Evolutionary conservation across 2,329 filamentous ascomycete species (phyloP).

Genomic region (Coniochaeta sp.): DNA sequence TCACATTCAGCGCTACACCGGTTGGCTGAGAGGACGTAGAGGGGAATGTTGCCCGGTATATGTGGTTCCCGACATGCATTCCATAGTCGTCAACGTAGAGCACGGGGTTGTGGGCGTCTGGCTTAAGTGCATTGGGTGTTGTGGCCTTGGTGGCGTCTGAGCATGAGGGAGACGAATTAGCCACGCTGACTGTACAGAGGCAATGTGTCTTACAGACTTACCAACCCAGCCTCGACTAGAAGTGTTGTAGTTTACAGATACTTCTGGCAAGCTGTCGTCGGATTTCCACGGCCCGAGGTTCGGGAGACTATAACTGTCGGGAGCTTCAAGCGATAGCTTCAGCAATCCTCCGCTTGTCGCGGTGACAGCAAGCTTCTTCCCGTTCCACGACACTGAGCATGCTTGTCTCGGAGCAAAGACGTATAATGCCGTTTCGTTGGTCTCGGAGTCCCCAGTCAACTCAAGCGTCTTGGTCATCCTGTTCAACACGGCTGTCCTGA

Average conservation of each 20-base stretch:
- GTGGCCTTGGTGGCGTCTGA: constrained; percentile 38
- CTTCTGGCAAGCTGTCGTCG: constrained; percentile 40
- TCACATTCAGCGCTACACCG: constrained; percentile 40
- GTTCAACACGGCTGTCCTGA: constrained; percentile 33
- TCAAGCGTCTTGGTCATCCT: constrained; percentile 25
- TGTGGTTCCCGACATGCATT: constrained; percentile 44
- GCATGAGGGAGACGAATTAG: background rate
- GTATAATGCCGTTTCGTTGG: constrained; percentile 29
- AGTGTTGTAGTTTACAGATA: constrained; percentile 32
- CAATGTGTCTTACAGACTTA: constrained; percentile 16
- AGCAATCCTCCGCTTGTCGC: constrained; percentile 20
- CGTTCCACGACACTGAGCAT: constrained; percentile 44
- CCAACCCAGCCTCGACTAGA: constrained; percentile 34
- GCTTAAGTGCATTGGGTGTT: constrained; percentile 38
- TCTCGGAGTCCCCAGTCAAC: constrained; percentile 36
- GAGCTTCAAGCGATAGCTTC: constrained; percentile 18
- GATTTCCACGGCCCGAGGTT: constrained; percentile 37
- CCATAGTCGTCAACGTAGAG: constrained; percentile 52
- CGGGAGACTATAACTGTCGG: constrained; percentile 27
- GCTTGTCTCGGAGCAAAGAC: constrained; percentile 39
- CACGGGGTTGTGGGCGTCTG: constrained; percentile 42
- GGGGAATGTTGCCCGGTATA: constrained; percentile 46
- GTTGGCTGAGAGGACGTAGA: constrained; percentile 26
- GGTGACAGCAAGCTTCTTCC: constrained; percentile 22
- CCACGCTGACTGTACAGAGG: background rate